Evolutionary conservation across 306 rosid species (phyloP), one percentile per base, ranked within the genome.

Genomic region (Lotus japonicus): DNA sequence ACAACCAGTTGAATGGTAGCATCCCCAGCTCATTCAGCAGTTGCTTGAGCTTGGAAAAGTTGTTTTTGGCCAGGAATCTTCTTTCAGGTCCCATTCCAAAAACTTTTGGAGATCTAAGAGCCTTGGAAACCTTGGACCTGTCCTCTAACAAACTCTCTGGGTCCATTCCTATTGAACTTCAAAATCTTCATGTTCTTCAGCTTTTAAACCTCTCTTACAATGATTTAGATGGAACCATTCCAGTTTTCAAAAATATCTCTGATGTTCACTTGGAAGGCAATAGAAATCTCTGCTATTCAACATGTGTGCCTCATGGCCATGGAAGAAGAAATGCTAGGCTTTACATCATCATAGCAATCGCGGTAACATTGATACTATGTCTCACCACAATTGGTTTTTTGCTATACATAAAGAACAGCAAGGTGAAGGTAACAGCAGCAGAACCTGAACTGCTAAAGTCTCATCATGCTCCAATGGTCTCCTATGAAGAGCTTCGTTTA

Each of bases 131-230:
- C 62, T 69, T 90, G 72, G 97, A 90, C 48, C 79, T 90, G 1
- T 90, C 95, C 55, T 84, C 87, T 42, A 90, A 88, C 87, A 84
- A 75, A 71, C 88, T 90, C 54, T 77, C 85, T 9, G 95, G 95
- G 19, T 46, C 79, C 41, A 86, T 90, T 75, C 97, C 97, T 60
- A 1, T 11, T 36, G 83, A 73, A 58, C 90, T 86, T 36, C 80
- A 79, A 79, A 59, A 75, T 0, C 74, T 86, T 10, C 51, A 15
- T 0, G 84, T n/a, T 57, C 86, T 90, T 16, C 38, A 19, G 14
- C 61, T 50, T 43, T 83, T 90, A 62, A 84, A 90, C 77, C 78
- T 88, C 3, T 87, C 96, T 23, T 82, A 74, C 8, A 90, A 90
- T 73, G 71, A 84, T 31, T 51, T 90, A 10, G 95, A 90, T 73